Conservation (phyloP, 2,329 filamentous ascomycete species). For the Colletotrichum melonis region DNA sequence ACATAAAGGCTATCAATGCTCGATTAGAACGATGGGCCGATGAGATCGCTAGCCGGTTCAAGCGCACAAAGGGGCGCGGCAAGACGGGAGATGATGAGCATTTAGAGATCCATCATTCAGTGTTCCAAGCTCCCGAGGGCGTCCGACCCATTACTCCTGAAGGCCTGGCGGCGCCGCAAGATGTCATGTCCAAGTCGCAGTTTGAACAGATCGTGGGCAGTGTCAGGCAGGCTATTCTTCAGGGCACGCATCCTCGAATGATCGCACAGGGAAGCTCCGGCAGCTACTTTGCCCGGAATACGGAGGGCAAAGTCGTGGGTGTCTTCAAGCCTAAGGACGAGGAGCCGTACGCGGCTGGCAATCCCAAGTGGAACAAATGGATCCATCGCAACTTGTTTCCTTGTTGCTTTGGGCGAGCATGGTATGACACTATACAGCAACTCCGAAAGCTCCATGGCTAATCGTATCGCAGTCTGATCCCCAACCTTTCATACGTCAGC, state of each 20-base stretch:
- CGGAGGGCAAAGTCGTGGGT: constrained; percentile 91
- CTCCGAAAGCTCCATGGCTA: not conserved
- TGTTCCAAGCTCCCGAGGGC: constrained; percentile 93
- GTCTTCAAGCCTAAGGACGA: constrained; percentile 99
- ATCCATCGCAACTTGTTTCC: constrained; percentile 97
- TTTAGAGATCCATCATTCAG: constrained; percentile 95
- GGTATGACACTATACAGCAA: constrained; percentile 58
- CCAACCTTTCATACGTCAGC: constrained; percentile 96
- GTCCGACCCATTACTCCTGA: constrained; percentile 83
- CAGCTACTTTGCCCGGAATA: constrained; percentile 95
- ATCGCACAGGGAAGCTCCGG: constrained; percentile 98
- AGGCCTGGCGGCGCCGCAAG: constrained; percentile 72
- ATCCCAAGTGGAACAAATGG: constrained; percentile 99
- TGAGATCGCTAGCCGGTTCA: constrained; percentile 97
- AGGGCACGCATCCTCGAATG: constrained; percentile 93
- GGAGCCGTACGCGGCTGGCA: constrained; percentile 95
- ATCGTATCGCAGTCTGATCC: constrained; percentile 74
- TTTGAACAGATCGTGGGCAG: constrained; percentile 93
- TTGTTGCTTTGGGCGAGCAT: constrained; percentile 95
- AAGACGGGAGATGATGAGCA: constrained; percentile 83
- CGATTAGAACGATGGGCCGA: constrained; percentile 96
- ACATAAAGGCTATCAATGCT: constrained; percentile 98
- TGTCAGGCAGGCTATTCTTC: constrained; percentile 88
- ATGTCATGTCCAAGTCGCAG: constrained; percentile 79
- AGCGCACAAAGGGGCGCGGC: constrained; percentile 81